Percentiles rank a stretch among this genome's conserved stretches.
Conservation (phyloP, 2,329 filamentous ascomycete species). For the Alternaria sp. region DNA sequence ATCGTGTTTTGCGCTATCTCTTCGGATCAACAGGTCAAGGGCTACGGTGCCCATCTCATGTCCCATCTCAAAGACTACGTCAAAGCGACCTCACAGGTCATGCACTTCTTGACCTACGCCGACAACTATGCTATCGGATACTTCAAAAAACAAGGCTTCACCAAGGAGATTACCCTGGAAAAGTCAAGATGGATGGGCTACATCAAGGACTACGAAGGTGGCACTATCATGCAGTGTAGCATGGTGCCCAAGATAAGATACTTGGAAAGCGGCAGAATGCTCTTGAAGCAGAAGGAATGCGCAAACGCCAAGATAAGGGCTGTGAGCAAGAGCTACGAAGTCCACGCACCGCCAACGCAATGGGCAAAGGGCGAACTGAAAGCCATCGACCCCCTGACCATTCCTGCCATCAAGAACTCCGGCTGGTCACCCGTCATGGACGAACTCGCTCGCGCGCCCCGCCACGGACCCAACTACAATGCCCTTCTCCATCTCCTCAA, state of each 20-base stretch:
- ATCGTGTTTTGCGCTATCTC: constrained; percentile 99
- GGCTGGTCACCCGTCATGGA: constrained; percentile 99
- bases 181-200: constrained; percentile 97
- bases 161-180: constrained; percentile 94
- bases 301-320: constrained; percentile 94
- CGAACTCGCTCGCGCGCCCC: constrained; percentile 89
- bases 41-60: constrained; percentile 97
- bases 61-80: constrained; percentile 97
- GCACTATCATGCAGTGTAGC: constrained; percentile 98
- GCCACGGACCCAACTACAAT: constrained; percentile 95
- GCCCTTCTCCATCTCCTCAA: constrained; percentile 91
- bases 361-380: constrained; percentile 74
- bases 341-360: constrained; percentile 82
- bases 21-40: constrained; percentile 97
- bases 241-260: constrained; percentile 97
- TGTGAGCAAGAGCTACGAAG: constrained; percentile 84
- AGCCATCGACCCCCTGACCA: constrained; percentile 81
- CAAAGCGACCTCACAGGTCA: constrained; percentile 93
- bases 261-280: constrained; percentile 88
- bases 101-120: constrained; percentile 98
- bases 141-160: constrained; percentile 99
- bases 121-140: constrained; percentile 99
- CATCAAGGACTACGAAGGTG: constrained; percentile 99
- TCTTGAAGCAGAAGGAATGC: constrained; percentile 95
- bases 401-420: constrained; percentile 84